Conservation (phyloP, 2,329 filamentous ascomycete genomes). For the Didymella pomorum region DNA sequence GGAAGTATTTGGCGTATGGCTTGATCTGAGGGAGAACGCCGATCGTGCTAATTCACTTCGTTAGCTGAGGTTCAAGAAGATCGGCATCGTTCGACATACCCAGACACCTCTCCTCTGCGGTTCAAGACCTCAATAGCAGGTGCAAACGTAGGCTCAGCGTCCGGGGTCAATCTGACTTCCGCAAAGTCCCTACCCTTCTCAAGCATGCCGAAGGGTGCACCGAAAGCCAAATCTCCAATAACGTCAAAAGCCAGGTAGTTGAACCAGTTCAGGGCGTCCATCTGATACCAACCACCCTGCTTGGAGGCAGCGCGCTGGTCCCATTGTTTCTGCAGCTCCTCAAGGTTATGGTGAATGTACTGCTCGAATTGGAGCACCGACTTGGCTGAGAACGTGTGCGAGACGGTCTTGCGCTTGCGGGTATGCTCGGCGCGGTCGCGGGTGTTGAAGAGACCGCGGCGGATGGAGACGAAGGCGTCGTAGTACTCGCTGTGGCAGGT, state of each 20-base stretch:
- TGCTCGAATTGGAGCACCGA: conserved; percentile 85
- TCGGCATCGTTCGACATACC: conserved; percentile 46
- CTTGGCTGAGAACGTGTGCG: conserved; percentile 86
- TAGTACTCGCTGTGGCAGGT: conserved; percentile 74
- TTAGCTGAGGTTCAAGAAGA: conserved; percentile 13
- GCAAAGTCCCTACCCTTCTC: conserved; percentile 77
- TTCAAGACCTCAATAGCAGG: conserved; percentile 89
- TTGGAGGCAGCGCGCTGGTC: conserved; percentile 67
- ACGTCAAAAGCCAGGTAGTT: conserved; percentile 66
- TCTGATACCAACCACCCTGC: conserved; percentile 64
- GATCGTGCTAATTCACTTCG: conserved; percentile 61
- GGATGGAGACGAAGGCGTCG: conserved; percentile 88
- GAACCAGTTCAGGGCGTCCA: conserved; percentile 84
- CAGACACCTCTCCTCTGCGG: conserved; percentile 84
- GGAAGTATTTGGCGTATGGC: conserved; percentile 80
- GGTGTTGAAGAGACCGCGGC: conserved; percentile 87
- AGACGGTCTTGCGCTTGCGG: conserved; percentile 87
- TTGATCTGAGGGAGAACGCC: conserved; percentile 78
- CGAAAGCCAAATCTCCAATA: conserved; percentile 73
- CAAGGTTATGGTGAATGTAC: conserved; percentile 83
- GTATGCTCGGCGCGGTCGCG: conserved; percentile 82
- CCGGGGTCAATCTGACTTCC: conserved; percentile 71
- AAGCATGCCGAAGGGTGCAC: conserved; percentile 84
- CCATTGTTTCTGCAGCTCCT: conserved; percentile 76
- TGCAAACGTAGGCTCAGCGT: conserved; percentile 71